phyloP scores from a whole-genome alignment of 371 early-diverging fungal genomes.

The Rhizopus stolonifer region DNA sequence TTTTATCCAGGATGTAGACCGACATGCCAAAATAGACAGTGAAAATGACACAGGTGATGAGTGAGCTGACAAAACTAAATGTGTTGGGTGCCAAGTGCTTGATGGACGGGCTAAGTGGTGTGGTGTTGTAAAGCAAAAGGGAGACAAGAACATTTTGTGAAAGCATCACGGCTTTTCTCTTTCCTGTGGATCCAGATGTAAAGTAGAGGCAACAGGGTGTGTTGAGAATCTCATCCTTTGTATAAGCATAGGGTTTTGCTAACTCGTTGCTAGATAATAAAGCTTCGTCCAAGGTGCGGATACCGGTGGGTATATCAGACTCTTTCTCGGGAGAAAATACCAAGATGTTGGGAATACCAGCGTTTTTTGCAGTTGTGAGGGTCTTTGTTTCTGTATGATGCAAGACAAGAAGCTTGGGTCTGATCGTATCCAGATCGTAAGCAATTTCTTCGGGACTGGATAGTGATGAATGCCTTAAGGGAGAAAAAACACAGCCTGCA shows the following conservation, averaged over 20 bases:
- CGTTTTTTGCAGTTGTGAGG: no score
- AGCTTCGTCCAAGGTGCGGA: conserved; percentile 21
- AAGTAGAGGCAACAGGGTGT: conserved; percentile 21
- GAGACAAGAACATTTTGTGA: conserved; percentile 3
- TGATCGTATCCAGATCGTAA: conserved; percentile 60
- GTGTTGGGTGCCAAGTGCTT: conserved; percentile 1
- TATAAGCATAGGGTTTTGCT: conserved; percentile 7
- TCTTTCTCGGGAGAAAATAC: no score
- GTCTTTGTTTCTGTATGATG: conserved; percentile 33
- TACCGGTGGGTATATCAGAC: no score
- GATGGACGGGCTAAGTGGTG: neutral
- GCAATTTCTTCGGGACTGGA: conserved; percentile 57
- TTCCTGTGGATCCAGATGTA: conserved; percentile 35
- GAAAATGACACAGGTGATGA: conserved; percentile 1
- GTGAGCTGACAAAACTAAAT: conserved; percentile 16
- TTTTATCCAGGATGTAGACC: conserved; percentile 23
- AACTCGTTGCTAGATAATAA: conserved; percentile 7
- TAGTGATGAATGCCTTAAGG: conserved; percentile 58
- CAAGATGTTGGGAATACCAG: no score
- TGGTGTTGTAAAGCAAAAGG: neutral
- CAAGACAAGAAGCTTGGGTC: conserved; percentile 42
- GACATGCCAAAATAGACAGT: neutral
- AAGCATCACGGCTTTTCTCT: conserved; percentile 22
- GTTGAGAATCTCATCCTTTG: conserved; percentile 11
- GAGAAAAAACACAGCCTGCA: conserved; percentile 60